Base-by-base conservation (phyloP, 768 basidiomycete species). In the Nidularia pulvinata region DNA sequence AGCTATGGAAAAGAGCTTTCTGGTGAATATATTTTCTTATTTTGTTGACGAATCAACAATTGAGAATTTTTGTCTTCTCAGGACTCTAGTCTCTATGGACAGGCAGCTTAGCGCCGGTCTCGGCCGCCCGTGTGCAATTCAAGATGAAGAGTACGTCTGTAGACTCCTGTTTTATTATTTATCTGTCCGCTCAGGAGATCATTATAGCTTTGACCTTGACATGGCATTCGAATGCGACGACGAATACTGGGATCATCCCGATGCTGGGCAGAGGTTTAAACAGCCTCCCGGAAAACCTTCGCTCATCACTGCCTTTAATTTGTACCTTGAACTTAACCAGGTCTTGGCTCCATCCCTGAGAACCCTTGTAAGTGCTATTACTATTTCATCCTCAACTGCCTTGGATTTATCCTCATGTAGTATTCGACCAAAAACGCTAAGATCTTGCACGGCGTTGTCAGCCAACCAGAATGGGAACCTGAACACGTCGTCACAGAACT, bases 371-470 rank as follows among this genome's bases (percentile, higher is more conserved):
- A 55, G 83, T 68, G 30, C n/a, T 25, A 44, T 19, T 42, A 11
- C 39, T 42, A 42, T 11, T 42, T 3, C 39, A 42, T 11, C 11
- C 4, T 11, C 39, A 11, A 16, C 16, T 11, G 5, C 39, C 39
- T 42, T 42, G 22, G 7, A 25, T 11, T 16, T 5, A 10, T 53
- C 35, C 35, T 19, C 30, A 39, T 25, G 25, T 51, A 91, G 90
- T 95, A 93, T 65, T 86, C 91, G n/a, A 89, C 91, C 59, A 90
- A 88, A 63, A 88, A 87, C 60, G 82, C 83, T 0, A 87, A 88
- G 60, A 68, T 83, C 6, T 65, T 83, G 1, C 74, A 88, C 3
- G 88, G 87, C 11, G 82, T 85, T 56, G 79, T 81, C 3, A 85
- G 83, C 39, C 16, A 42, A 1, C 53, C 70, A 54, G 55, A 84